Evolutionary conservation across 2,329 filamentous ascomycete genomes (phyloP).

Genomic region (Metarhizium album): DNA sequence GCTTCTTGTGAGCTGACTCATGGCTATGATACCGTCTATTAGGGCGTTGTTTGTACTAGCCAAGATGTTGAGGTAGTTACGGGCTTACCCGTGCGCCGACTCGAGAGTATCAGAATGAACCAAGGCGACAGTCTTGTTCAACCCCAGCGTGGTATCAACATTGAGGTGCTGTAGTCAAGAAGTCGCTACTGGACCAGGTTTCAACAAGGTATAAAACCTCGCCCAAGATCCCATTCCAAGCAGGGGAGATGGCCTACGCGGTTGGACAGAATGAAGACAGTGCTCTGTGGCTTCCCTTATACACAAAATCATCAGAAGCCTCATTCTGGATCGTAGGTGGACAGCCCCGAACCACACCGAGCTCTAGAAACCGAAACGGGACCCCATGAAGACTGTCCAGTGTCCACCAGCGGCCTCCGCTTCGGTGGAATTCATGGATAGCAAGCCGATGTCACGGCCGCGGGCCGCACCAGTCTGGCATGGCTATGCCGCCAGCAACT

Average conservation of each 20-base stretch:
- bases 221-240: not conserved
- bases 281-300: not conserved
- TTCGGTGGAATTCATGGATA: not conserved
- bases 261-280: not conserved
- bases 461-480: not conserved
- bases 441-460: not conserved
- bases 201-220: not conserved
- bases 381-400: not conserved
- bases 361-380: not conserved
- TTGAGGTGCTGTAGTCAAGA: conserved; percentile 31
- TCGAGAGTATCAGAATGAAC: conserved; percentile 31
- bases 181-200: not conserved
- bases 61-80: not conserved
- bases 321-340: not conserved
- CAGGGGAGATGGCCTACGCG: not conserved
- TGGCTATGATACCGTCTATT: conserved; percentile 25
- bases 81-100: conserved; percentile 35
- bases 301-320: not conserved
- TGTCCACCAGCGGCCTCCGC: not conserved
- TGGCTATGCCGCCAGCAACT: too few species aligned
- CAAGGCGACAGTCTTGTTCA: conserved; percentile 37
- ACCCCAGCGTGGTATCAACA: conserved; percentile 41
- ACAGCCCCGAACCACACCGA: not conserved
- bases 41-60: conserved; percentile 5
- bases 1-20: conserved; percentile 48